phyloP scores from a whole-genome alignment of 2,329 filamentous ascomycete genomes.

The Tolypocladium tropicale region DNA sequence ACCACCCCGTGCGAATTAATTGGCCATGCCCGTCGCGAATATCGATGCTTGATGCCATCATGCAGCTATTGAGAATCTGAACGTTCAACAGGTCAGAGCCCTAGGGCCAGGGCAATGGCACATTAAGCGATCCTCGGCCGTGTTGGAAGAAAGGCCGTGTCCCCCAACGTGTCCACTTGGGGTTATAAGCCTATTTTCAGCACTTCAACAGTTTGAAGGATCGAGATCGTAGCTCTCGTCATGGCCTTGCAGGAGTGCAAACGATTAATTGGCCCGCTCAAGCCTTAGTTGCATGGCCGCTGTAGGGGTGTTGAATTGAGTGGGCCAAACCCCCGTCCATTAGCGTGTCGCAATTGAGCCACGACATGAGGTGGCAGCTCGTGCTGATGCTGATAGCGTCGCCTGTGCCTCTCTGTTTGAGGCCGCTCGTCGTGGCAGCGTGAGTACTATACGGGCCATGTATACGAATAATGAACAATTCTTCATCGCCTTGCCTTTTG shows the following conservation, averaged over 20 bases:
- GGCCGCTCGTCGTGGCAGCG: neutral
- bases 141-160: neutral
- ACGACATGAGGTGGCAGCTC: neutral
- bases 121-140: neutral
- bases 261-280: neutral
- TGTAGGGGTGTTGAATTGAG: neutral
- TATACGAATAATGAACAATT: neutral
- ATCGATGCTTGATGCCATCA: no score
- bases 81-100: neutral
- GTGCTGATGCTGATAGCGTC: neutral
- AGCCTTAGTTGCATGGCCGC: neutral
- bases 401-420: neutral
- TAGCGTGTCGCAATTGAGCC: neutral
- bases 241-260: neutral
- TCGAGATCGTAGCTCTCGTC: neutral
- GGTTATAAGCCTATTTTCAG: neutral
- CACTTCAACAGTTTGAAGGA: neutral
- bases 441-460: no score
- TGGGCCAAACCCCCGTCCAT: neutral
- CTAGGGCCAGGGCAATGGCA: neutral
- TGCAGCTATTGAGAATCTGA: neutral
- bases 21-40: no score
- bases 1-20: neutral
- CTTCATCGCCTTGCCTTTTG: neutral
- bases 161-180: neutral